A percentile compares a stretch with the other conserved stretches of the same genome.
phyloP scores from a whole-genome alignment of 2,329 filamentous ascomycete genomes.

The Cadophora luteo-olivacea region DNA sequence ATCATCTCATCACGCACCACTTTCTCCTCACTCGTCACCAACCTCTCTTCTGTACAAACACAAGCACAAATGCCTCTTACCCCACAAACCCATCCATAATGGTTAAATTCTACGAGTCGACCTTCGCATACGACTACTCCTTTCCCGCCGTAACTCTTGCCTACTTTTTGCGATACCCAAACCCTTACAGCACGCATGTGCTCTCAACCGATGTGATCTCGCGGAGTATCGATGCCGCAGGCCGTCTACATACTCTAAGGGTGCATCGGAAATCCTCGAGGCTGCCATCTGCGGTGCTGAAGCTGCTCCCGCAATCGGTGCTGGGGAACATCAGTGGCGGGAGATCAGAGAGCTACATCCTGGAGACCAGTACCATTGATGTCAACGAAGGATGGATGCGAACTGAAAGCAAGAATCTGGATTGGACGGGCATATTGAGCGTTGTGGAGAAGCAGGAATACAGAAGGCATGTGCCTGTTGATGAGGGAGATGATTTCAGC shows the following conservation, averaged over 20 bases:
- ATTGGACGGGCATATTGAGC: conserved; percentile 80
- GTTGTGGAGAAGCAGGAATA: conserved; percentile 81
- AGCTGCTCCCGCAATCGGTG: conserved; percentile 73
- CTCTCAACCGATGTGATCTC: conserved; percentile 84
- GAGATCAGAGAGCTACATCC: conserved; percentile 72
- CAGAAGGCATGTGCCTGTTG: conserved; percentile 44
- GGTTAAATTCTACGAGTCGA: conserved; percentile 54
- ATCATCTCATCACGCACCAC: conserved; percentile 28
- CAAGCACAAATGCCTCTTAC: conserved; percentile 28
- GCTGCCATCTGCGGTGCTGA: conserved; percentile 75
- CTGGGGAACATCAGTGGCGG: conserved; percentile 62
- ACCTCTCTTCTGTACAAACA: conserved; percentile 16
- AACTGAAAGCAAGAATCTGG: conserved; percentile 80
- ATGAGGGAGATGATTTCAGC: conserved; percentile 39
- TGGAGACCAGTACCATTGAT: conserved; percentile 81
- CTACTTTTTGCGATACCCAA: conserved; percentile 89
- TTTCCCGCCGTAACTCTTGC: conserved; percentile 87
- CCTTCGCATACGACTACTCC: conserved; percentile 78
- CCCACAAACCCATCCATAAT: conserved; percentile 36
- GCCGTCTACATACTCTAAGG: conserved; percentile 78
- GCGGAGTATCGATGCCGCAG: conserved; percentile 75
- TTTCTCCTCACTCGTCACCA: conserved; percentile 15
- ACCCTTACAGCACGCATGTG: conserved; percentile 83
- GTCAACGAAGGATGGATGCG: conserved; percentile 83
- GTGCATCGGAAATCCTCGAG: conserved; percentile 84